Percentiles rank a stretch among this genome's conserved stretches.
These are phyloP conservation scores for Ligustrum vulgare DNA, from an alignment of 257 asterid species.

Conservation along the genomic window DNA sequence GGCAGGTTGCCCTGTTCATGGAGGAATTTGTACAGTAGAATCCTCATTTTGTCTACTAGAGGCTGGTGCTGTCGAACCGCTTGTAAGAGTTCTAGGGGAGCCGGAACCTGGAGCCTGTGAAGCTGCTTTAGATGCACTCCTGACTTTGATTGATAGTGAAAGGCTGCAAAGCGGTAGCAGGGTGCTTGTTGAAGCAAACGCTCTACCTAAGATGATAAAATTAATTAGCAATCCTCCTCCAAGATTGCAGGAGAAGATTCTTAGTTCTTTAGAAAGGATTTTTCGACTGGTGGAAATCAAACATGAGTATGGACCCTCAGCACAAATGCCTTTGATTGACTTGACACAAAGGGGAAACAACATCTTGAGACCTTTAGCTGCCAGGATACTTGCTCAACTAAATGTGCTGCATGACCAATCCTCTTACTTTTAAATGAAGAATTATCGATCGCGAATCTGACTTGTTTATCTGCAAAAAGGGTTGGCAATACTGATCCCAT, in stretches of 20 bases:
- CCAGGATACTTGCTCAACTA: slow-evolving; percentile 56
- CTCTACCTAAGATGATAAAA: slow-evolving; percentile 45
- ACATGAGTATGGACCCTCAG: slow-evolving; percentile 41
- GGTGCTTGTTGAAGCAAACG: slow-evolving; percentile 51
- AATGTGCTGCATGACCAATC: slow-evolving; percentile 58
- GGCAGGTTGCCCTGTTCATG: slow-evolving; percentile 52
- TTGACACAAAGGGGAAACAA: slow-evolving; percentile 58
- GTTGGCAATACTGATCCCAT: neutral
- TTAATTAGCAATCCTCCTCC: slow-evolving; percentile 46
- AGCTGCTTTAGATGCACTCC: slow-evolving; percentile 63
- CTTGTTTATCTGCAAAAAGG: too few relatives aligned
- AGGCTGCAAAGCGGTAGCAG: slow-evolving; percentile 52
- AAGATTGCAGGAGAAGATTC: slow-evolving; percentile 54
- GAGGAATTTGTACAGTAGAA: slow-evolving; percentile 46
- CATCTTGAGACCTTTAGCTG: slow-evolving; percentile 51
- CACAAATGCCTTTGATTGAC: slow-evolving; percentile 54
- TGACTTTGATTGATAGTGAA: slow-evolving; percentile 50
- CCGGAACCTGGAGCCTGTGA: slow-evolving; percentile 48
- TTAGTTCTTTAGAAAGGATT: slow-evolving; percentile 51
- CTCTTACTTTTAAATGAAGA: slow-evolving; percentile 26
- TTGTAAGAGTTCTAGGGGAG: slow-evolving; percentile 46
- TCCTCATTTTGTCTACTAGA: slow-evolving; percentile 61
- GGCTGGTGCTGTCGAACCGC: slow-evolving; percentile 49
- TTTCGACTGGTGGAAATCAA: slow-evolving; percentile 52
- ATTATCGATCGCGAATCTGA: neutral